phyloP scores from a whole-genome alignment of 768 basidiomycete genomes.

The Paxillus involutus region DNA sequence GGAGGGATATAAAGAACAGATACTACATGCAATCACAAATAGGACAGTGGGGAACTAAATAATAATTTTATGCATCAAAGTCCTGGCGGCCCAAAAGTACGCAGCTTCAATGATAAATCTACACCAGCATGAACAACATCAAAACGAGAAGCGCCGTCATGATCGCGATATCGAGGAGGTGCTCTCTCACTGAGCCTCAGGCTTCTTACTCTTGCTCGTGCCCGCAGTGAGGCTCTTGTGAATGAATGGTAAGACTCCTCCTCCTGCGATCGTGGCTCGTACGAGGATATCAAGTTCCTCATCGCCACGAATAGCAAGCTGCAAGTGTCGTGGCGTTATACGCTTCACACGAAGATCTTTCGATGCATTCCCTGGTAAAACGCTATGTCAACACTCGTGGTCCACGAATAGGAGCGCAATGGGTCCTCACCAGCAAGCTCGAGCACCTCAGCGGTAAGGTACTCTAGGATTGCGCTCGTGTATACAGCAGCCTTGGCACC shows the following conservation, averaged over 20 bases:
- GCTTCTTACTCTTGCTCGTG: slow-evolving; percentile 50
- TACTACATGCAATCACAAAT: slow-evolving; percentile 13
- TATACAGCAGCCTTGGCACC: slow-evolving; percentile 98
- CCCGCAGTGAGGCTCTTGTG: slow-evolving; percentile 74
- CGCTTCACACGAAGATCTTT: slow-evolving; percentile 97
- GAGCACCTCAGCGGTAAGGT: slow-evolving; percentile 93
- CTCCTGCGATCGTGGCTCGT: slow-evolving; percentile 89
- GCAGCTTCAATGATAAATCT: background rate
- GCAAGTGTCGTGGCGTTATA: slow-evolving; percentile 94
- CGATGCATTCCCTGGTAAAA: slow-evolving; percentile 80
- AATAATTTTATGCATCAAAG: slow-evolving; percentile 18
- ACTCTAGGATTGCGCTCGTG: slow-evolving; percentile 94
- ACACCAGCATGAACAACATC: background rate
- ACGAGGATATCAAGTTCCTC: slow-evolving; percentile 97
- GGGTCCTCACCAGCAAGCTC: slow-evolving; percentile 82
- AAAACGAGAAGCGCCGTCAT: background rate
- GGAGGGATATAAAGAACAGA: slow-evolving; percentile 5
- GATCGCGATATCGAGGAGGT: background rate
- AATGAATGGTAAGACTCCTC: slow-evolving; percentile 86
- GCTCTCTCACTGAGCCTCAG: slow-evolving; percentile 24
- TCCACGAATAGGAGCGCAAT: background rate
- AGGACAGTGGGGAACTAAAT: slow-evolving; percentile 3
- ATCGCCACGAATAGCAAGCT: slow-evolving; percentile 95
- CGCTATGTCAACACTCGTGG: background rate
- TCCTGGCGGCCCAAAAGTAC: background rate